Base-by-base conservation (phyloP, 164 flowering plant genomes). In the Nelumbo lutea region DNA sequence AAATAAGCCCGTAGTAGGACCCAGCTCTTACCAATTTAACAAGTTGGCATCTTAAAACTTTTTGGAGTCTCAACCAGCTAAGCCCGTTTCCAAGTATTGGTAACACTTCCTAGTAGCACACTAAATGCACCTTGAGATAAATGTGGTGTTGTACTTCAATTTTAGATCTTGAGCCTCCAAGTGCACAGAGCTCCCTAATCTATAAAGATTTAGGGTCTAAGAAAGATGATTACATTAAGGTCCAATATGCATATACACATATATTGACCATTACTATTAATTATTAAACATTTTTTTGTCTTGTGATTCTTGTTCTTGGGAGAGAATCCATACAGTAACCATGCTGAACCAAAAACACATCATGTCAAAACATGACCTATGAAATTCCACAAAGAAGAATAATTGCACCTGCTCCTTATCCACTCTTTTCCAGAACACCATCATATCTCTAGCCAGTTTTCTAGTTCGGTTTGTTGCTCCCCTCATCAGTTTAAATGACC, bases 371-470 rank as follows among this genome's bases (percentile, higher is more conserved):
- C 39, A 61, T 52, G 44, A 9, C 46, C 57, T 27, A 66, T 10
- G 15, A 4, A 59, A 27, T 2, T 59, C 50, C 47, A 66, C 40
- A 59, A 42, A 42, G 47, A 6, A 66, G 11, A 6, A 60, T 13
- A 62, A 58, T 13, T 1, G 7, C 81, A 94, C 99, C 99, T 88
- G 90, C 82, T 95, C 97, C 77, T 90, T 95, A 66, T 95, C 99
- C 38, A 88, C 79, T 85, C 96, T 87, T 78, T 93, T 95, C 99
- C 99, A 95, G 72, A 86, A 88, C 6, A 89, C 81, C 71, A 89
- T 78, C 97, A 95, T 90, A 74, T 92, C 99, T 78, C 97, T 89
- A 14, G 99, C 88, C 72, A 92, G 71, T 77, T 87, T 95, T 80
- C 96, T 87, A 47, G 97, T 90, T 68, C 99, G 92, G 69, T 84